Evolutionary conservation across 371 early-diverging fungal genomes (phyloP), one percentile per base, ranked within the genome.

Genomic region (Mortierella sp.): DNA sequence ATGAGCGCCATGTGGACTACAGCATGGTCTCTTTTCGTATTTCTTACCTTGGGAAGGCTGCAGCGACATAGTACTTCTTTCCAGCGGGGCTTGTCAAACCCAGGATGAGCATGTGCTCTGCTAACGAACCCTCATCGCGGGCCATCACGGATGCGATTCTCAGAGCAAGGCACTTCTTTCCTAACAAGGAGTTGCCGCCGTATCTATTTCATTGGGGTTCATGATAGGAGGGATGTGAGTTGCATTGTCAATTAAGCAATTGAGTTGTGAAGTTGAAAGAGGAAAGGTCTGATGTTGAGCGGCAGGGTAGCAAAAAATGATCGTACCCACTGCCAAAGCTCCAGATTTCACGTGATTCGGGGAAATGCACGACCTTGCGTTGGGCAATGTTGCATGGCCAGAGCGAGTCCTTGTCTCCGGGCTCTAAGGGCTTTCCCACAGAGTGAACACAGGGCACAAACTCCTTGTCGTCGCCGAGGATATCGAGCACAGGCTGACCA

Each of bases 101-200:
- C 18, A 89, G 75, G 65, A 89, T 87, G 54, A 89, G 89, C 90
- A 89, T 88, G 60, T 89, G 90, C 63, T 89, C 90, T 27, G 89
- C 90, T 70, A 89, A 75, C 1, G 89, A 83, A 4, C 90, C 90
- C 49, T 89, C 89, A 35, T 89, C 89, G 8, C 89, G 84, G 46
- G 89, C 84, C 84, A 89, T 83, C 24, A 86, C 84, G 4, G 90
- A 89, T 10, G 89, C 89, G 43, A 89, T 89, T 41, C 90, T 78
- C 43, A 89, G 79, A 14, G 90, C 90, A 21, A 89, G 74, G 38
- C 89, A 89, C 71, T 89, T 89, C 74, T 89, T 89, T 21, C 90
- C 90, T 24, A 89, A 74, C 24, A 89, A 75, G 1, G 90, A 87
- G 76, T 89, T 89, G n/a, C 90, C 90, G 18, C 90, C 89, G 60